Evolutionary conservation across 106 monocot genomes (phyloP), one percentile per base, ranked within the genome.

Genomic region (Acorus gramineus): DNA sequence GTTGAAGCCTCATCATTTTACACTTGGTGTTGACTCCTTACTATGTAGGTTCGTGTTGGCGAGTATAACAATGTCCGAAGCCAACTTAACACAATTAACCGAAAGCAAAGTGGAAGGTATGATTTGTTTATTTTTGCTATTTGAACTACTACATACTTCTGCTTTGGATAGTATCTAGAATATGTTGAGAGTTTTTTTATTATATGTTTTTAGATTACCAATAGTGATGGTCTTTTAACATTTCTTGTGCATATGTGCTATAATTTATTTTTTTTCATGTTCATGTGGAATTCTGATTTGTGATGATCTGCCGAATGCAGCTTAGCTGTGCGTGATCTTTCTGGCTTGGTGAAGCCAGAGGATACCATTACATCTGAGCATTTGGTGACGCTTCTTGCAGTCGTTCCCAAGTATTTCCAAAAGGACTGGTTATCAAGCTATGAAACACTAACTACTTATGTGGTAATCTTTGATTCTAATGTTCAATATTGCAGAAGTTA

Each of bases 81-180:
- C 76, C 95, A 96, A 72, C 95, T 96, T 74, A 96, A 90, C 73
- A 78, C 87, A 64, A 90, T 96, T 58, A 96, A 96, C 69, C 82
- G 95, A 80, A 96, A 90, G 58, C 95, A 96, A 73, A 85, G 62
- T 79, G 95, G 95, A 74, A 90, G 90, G 95, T 96, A 74, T 59
- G 56, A 45, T 13, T n/a, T 7, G 6, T 7, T 7, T n/a, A 3
- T 47, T 12, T 49, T 49, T 5, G 44, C 43, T 56, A 28, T 28
- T 28, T 28, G 28, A 28, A 28, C 28, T 6, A 53, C 43, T 43
- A 56, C 54, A 55, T 57, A 43, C 43, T 49, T 44, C 42, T 50
- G 11, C 6, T 54, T 56, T 14, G 59, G 2, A 45, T 53, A 10
- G 6, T 65, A 5, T 72, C 47, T 42, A 28, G 28, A 11, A 62